Evolutionary conservation across 2,329 filamentous ascomycete genomes (phyloP).

Genomic region (Calonectria hongkongensis): DNA sequence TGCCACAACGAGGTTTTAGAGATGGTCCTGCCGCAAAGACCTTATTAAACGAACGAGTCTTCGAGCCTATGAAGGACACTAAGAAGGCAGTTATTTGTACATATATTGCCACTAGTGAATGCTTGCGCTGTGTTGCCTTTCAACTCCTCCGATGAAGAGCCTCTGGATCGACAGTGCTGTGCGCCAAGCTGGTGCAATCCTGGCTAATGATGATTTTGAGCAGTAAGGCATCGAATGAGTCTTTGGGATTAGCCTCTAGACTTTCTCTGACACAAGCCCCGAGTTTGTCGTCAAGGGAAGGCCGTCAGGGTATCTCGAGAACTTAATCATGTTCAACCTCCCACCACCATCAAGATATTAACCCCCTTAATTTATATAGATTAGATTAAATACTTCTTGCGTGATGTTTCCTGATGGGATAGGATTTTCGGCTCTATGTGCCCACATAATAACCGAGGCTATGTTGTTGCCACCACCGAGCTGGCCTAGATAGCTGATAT

Average conservation of each 20-base stretch:
- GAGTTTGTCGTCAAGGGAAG: conserved; percentile 87
- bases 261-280: conserved; percentile 91
- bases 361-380: too few species aligned
- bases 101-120: conserved; percentile 96
- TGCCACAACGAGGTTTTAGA: too few species aligned
- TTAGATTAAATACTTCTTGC: too few species aligned
- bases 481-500: conserved; percentile 97
- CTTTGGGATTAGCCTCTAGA: conserved; percentile 90
- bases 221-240: conserved; percentile 79
- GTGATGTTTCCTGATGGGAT: too few species aligned
- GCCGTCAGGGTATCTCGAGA: conserved; percentile 96
- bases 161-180: conserved; percentile 88
- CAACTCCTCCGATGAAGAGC: conserved; percentile 88
- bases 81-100: conserved; percentile 87
- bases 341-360: too few species aligned
- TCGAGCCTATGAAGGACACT: conserved; percentile 87
- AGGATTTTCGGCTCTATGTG: too few species aligned
- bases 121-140: conserved; percentile 97
- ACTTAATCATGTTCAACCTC: conserved; percentile 64
- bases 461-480: conserved; percentile 91
- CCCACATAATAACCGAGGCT: conserved; percentile 80
- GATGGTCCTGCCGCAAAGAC: conserved; percentile 86
- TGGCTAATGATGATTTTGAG: conserved; percentile 86
- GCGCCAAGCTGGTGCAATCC: conserved; percentile 88
- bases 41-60: conserved; percentile 87